Base-by-base conservation (phyloP, 2,329 filamentous ascomycete species). In the Pseudocercospora pini-densiflorae region DNA sequence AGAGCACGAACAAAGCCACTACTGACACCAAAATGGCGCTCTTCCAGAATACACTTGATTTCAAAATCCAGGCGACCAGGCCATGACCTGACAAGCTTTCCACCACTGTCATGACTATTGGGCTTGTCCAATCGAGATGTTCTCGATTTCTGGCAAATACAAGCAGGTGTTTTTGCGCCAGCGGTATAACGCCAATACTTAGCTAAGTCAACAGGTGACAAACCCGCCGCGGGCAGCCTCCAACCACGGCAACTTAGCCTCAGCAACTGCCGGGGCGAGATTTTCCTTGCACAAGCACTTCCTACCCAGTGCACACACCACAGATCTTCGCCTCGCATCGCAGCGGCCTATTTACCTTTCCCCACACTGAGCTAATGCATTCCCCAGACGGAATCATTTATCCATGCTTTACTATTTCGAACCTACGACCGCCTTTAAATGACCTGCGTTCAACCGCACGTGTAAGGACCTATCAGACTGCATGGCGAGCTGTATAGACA, bases 301-400 rank as follows among this genome's bases (percentile, higher is more conserved):
- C 33, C 12, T 36, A 36, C 1, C 33, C 12, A 16, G 5, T 36
- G 12, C 33, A 14, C 12, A 36, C 33, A 36, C 31, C 10, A 33
- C 10, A 24, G 23, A 23, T 2, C 23, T 29, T 7, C 49, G 24
- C 24, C 24, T 27, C 24, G 24, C 5, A 27, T 5, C 5, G 5
- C 5, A 27, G 24, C 24, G 24, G 24, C 24, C 7, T 5, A 45
- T n/a, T 45, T 21, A 16, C 43, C 49, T 24, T 54, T 54, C 49
- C 24, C 24, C 24, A 29, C 24, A 54, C 19, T 8, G 24, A 54
- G 23, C 23, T 29, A 54, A 54, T 54, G 23, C 49, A 55, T 16
- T 29, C 51, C 51, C 51, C 51, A 33, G 51, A 55, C 51, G 23
- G 51, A 33, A 29, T 31, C 51, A 55, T 55, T 55, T 55, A 55